Percentiles rank a stretch among this genome's conserved stretches.
Evolutionary conservation across 139 green algal species (phyloP).

Genomic region (Tetradesmus lagerheimii): DNA sequence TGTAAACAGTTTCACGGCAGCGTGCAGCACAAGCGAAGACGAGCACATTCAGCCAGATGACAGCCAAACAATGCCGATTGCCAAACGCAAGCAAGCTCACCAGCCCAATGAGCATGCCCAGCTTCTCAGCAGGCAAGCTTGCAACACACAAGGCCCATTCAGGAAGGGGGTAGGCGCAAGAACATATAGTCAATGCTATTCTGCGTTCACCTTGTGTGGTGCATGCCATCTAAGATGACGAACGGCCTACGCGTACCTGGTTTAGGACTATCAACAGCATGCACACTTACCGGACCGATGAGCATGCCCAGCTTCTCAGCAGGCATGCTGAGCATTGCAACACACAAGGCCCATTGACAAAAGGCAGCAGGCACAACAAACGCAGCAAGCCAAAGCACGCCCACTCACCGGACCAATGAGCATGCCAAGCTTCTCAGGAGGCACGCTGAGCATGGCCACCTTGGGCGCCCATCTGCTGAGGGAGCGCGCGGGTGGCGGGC

Average conservation of each 20-base stretch:
- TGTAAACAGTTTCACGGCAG: neutral
- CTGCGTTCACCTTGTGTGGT: too few species aligned
- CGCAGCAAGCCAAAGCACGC: neutral
- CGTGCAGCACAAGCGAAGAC: too few species aligned
- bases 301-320: conserved; percentile 73
- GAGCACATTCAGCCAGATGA: too few species aligned
- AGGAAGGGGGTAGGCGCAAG: too few species aligned
- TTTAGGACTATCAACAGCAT: too few species aligned
- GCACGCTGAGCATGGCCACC: conserved; percentile 45
- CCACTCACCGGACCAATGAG: conserved; percentile 77
- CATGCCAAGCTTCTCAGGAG: conserved; percentile 69
- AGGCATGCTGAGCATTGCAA: conserved; percentile 11
- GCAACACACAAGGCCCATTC: too few species aligned
- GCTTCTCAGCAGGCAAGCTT: conserved; percentile 66
- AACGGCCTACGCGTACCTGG: too few species aligned
- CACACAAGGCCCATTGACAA: neutral
- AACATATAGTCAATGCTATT: too few species aligned
- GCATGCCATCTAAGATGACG: too few species aligned
- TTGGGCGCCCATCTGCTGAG: conserved; percentile 76
- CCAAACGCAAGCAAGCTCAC: neutral
- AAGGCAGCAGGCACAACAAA: neutral
- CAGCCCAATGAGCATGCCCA: conserved; percentile 82
- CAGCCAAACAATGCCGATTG: neutral
- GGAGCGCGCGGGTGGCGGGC: conserved; percentile 64
- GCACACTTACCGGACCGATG: conserved; percentile 75